Percentiles rank a stretch among this genome's conserved stretches.
Conservation (phyloP, 192 early-diverging fungal species). For the Backusella parvicylindrica region DNA sequence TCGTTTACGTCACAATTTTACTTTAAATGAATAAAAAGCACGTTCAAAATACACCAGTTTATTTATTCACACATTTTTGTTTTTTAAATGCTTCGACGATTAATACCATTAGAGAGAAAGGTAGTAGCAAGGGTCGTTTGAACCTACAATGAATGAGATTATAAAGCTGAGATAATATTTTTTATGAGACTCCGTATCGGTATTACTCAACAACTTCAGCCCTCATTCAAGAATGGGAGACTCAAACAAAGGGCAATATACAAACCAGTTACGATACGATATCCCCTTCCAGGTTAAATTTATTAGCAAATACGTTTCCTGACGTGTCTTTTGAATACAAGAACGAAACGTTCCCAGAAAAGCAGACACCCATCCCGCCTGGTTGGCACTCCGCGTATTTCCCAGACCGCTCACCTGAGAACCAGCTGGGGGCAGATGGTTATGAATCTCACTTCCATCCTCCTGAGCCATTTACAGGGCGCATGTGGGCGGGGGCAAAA, state of each 20-base stretch:
- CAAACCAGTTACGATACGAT: constrained; percentile 9
- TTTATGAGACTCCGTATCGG: neutral
- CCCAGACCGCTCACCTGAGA: constrained; percentile 64
- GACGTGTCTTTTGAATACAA: neutral
- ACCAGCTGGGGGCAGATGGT: constrained; percentile 71
- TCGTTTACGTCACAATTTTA: no score
- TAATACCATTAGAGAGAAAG: no score
- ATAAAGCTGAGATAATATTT: neutral
- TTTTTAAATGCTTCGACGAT: no score
- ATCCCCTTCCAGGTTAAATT: constrained; percentile 24
- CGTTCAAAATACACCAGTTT: no score
- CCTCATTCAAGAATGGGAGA: neutral
- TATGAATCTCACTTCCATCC: constrained; percentile 75
- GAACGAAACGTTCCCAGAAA: constrained; percentile 26
- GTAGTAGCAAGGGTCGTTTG: no score
- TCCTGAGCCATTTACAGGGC: constrained; percentile 67
- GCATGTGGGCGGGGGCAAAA: constrained; percentile 89
- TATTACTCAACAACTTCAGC: neutral
- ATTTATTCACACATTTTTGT: no score
- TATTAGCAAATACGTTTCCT: constrained; percentile 37
- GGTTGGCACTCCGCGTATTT: constrained; percentile 80
- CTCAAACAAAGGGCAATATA: neutral
- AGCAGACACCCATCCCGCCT: constrained; percentile 56
- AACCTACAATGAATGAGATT: no score
- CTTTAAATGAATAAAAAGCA: no score